Evolutionary conservation across 2,329 filamentous ascomycete species (phyloP).

Genomic region (Chaetomiaceae sp.): DNA sequence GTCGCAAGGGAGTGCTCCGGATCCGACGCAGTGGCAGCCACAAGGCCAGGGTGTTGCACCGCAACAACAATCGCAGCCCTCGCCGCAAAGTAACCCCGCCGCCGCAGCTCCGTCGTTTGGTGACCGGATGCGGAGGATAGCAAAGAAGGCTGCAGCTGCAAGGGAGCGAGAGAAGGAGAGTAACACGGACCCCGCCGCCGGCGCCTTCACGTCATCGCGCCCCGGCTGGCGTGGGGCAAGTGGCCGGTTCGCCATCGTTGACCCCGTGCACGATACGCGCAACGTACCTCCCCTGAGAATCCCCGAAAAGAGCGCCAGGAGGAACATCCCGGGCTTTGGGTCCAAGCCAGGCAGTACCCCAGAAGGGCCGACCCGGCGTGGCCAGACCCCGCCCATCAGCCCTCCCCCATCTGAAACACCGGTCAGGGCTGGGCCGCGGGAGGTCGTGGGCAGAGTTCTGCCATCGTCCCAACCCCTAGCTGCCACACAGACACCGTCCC

Average conservation of each 20-base stretch:
- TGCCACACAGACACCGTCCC: constrained; percentile 13
- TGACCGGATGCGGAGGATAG: constrained; percentile 42
- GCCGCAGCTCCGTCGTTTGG: constrained; percentile 36
- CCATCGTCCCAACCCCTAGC: constrained; percentile 32
- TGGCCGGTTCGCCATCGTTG: constrained; percentile 60
- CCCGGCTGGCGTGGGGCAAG: constrained; percentile 70
- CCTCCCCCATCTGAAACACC: constrained; percentile 30
- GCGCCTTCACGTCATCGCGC: constrained; percentile 36
- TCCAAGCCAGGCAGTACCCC: constrained; percentile 12
- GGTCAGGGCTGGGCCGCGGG: constrained; percentile 17
- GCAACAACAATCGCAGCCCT: constrained; percentile 20
- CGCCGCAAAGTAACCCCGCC: constrained; percentile 27
- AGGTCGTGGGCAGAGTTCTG: constrained; percentile 34
- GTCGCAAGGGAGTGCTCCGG: constrained; percentile 52
- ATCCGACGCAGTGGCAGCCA: constrained; percentile 34
- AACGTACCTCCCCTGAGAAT: constrained; percentile 53
- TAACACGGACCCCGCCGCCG: constrained; percentile 33
- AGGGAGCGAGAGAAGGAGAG: too few relatives aligned
- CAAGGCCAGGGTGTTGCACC: too few relatives aligned
- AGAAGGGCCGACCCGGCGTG: constrained; percentile 17
- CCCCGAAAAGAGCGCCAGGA: constrained; percentile 46
- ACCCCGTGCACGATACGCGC: constrained; percentile 58
- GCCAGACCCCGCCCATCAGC: constrained; percentile 31
- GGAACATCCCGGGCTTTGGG: constrained; percentile 27
- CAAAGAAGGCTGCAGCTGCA: constrained; percentile 28